Conservation (phyloP, 805 yeast genomes). For the Limtongia smithiae region DNA sequence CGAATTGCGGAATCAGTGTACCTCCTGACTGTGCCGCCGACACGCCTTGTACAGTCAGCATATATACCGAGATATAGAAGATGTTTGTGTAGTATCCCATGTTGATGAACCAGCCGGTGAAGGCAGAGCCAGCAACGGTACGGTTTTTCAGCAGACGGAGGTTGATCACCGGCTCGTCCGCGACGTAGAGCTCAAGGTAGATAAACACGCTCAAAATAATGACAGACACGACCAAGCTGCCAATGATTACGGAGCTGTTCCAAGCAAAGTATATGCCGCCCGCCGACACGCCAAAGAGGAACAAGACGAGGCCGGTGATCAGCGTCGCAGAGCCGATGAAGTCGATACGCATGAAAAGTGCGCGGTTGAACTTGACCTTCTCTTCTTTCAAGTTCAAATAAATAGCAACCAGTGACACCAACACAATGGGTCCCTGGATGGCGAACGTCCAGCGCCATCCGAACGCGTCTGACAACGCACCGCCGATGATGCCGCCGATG, state of each 20-base stretch:
- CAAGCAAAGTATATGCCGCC: constrained; percentile 57
- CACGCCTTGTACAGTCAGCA: constrained; percentile 51
- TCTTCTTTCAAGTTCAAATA: constrained; percentile 31
- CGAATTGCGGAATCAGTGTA: constrained; percentile 51
- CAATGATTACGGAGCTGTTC: constrained; percentile 43
- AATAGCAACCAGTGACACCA: constrained; percentile 41
- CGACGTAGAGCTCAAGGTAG: constrained; percentile 49
- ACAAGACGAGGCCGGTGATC: constrained; percentile 52
- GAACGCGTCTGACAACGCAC: constrained; percentile 47
- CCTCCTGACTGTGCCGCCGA: constrained; percentile 56
- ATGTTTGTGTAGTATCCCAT: constrained; percentile 63
- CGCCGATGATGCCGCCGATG: constrained; percentile 60
- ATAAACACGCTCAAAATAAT: constrained; percentile 43
- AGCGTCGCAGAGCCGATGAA: constrained; percentile 58
- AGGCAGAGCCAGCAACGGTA: constrained; percentile 61
- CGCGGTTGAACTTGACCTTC: constrained; percentile 38
- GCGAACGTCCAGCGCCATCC: constrained; percentile 61
- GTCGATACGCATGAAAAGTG: constrained; percentile 58
- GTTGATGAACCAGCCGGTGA: constrained; percentile 67
- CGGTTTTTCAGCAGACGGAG: constrained; percentile 51
- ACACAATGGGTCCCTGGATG: constrained; percentile 41
- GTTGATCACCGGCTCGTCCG: constrained; percentile 67
- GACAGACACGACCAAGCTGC: constrained; percentile 38
- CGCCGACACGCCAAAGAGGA: constrained; percentile 62
- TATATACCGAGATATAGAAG: constrained; percentile 68